Evolutionary conservation across 23 red algal species (phyloP), one percentile per base, ranked within the genome.

Genomic region (Gracilaria gracilis): DNA sequence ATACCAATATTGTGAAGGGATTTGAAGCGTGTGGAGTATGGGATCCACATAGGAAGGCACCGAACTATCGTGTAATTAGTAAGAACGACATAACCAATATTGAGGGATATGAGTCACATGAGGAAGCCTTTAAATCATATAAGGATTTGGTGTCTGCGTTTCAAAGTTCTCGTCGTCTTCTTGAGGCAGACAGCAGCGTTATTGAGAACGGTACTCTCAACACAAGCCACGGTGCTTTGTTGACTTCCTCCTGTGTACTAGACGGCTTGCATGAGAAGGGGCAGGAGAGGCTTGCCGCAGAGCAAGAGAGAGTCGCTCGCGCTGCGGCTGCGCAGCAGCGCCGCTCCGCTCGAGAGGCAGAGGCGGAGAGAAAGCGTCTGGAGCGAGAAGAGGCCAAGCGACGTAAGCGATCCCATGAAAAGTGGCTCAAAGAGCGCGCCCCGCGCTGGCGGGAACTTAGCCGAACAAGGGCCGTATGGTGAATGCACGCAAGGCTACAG

Each of bases 1-100:
- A 83, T 0, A 33, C 33, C 8, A 62, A 83, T 61, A 83, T 83
- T 61, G 55, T 61, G 50, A 64, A 21, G 23, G 80, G 31, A 23
- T 83, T 64, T 83, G 21, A 29, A n/a, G 49, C n/a, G 13, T 61
- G 80, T 39, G 80, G 49, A 5, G 19, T 83, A 0, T 83, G 51
- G 47, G 1, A 57, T 37, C 49, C 49, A 9, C 17, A 42, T 6
- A 19, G 28, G 0, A 59, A 61, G 31, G 25, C 23, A 4, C 14
- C 32, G 11, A 38, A 59, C 11, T 54, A 9, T 16, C 15, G 32
- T 21, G 80, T 32, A 11, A 83, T 83, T 54, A 61, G 32, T 0
- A 0, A 59, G 57, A 57, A 47, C 5, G 1, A 59, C 13, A 83
- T 83, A 62, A 50, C 31, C 5, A 83, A 83, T 39, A 83, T 64